phyloP scores from a whole-genome alignment of 371 early-diverging fungal genomes.

The Apophysomyces elegans region DNA sequence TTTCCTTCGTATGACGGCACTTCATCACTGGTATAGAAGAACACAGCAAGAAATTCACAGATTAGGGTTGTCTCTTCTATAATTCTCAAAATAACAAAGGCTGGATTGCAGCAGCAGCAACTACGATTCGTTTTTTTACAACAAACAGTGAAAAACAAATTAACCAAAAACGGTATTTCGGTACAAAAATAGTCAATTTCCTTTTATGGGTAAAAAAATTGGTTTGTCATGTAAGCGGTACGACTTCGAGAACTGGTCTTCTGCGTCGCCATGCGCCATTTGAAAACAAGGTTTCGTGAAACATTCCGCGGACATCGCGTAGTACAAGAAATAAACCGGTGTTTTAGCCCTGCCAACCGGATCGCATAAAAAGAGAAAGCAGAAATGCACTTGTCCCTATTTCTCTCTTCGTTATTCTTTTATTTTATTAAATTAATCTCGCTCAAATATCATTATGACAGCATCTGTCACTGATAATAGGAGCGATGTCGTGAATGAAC shows the following conservation, averaged over 20 bases:
- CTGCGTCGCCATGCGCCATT: background rate
- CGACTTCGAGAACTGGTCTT: too few relatives aligned
- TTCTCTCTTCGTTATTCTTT: background rate
- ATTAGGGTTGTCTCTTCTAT: too few relatives aligned
- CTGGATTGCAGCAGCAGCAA: too few relatives aligned
- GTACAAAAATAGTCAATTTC: too few relatives aligned
- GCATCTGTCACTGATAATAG: constrained; percentile 6
- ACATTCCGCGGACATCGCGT: background rate
- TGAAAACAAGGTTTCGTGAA: constrained; percentile 1
- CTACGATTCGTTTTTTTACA: too few relatives aligned
- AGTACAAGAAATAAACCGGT: background rate
- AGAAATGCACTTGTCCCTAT: background rate
- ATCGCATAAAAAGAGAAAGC: constrained; percentile 6
- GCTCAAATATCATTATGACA: constrained; percentile 1
- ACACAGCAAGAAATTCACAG: too few relatives aligned
- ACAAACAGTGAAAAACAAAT: too few relatives aligned
- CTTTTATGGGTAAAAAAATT: too few relatives aligned
- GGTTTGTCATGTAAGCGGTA: too few relatives aligned
- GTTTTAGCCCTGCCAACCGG: background rate
- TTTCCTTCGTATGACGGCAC: background rate
- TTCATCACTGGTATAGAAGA: too few relatives aligned
- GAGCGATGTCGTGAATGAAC: constrained; percentile 5
- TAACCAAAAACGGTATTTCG: too few relatives aligned
- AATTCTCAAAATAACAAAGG: too few relatives aligned
- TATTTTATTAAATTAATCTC: background rate